phyloP scores from a whole-genome alignment of 768 basidiomycete genomes.

The Mycena capillaripes region DNA sequence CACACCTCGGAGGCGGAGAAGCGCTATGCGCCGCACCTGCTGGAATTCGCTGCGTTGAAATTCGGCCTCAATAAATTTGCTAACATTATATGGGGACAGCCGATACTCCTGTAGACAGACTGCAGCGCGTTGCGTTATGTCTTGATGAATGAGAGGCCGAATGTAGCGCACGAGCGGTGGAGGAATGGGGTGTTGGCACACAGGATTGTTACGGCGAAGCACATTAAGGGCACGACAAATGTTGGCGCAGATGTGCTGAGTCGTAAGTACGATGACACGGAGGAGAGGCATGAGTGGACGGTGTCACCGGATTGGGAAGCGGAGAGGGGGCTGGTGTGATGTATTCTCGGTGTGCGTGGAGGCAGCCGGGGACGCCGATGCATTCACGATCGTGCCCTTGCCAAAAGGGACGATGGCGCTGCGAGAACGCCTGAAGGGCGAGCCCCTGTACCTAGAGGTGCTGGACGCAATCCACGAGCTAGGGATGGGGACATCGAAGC shows the following conservation, averaged over 20 bases:
- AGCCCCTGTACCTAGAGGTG: slow-evolving; percentile 6
- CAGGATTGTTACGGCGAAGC: slow-evolving; percentile 37
- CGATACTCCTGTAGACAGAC: slow-evolving; percentile 33
- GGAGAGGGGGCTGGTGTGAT: slow-evolving; percentile 22
- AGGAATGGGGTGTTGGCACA: slow-evolving; percentile 40
- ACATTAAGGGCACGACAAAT: slow-evolving; percentile 39
- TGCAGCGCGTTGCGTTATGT: slow-evolving; percentile 41
- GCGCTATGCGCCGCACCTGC: slow-evolving; percentile 46
- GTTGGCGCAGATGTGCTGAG: slow-evolving; percentile 41
- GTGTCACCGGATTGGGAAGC: slow-evolving; percentile 43
- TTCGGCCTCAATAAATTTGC: slow-evolving; percentile 35
- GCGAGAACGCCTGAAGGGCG: slow-evolving; percentile 21
- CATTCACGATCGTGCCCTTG: not conserved
- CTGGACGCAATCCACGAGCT: slow-evolving; percentile 9
- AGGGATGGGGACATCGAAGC: not conserved
- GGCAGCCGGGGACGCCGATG: not conserved
- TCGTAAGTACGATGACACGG: slow-evolving; percentile 16
- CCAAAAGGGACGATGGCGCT: slow-evolving; percentile 8
- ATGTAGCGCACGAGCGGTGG: slow-evolving; percentile 43
- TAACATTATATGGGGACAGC: slow-evolving; percentile 41
- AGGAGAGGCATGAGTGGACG: slow-evolving; percentile 34
- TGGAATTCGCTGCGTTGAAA: slow-evolving; percentile 46
- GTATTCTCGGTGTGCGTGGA: slow-evolving; percentile 1
- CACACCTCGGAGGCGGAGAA: slow-evolving; percentile 46
- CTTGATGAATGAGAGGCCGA: slow-evolving; percentile 36